Conservation (phyloP, 2,329 filamentous ascomycete species). For the Fusarium sp. region DNA sequence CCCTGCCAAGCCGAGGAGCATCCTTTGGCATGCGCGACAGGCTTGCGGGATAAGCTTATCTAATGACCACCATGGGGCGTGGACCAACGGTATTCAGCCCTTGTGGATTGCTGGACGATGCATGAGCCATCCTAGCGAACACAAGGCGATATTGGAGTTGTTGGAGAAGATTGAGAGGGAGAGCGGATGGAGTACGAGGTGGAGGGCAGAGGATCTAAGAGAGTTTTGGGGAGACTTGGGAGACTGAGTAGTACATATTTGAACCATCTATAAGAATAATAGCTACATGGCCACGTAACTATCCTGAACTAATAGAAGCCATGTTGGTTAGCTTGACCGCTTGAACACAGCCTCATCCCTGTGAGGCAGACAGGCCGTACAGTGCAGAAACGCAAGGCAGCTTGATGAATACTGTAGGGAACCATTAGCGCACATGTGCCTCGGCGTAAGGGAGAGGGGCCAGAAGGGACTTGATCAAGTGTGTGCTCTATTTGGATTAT, state of each 20-base stretch:
- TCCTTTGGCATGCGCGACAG: conserved; percentile 64
- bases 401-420: neutral
- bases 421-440: neutral
- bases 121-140: conserved; percentile 60
- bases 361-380: neutral
- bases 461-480: neutral
- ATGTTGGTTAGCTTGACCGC: neutral
- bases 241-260: neutral
- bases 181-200: conserved; percentile 65
- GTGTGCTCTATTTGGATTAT: neutral
- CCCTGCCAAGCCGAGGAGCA: conserved; percentile 51
- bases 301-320: neutral
- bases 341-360: neutral
- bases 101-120: conserved; percentile 65
- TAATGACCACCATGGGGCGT: conserved; percentile 64
- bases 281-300: neutral
- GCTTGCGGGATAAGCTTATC: conserved; percentile 65
- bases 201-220: conserved; percentile 64
- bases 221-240: conserved; percentile 52
- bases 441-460: neutral
- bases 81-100: conserved; percentile 66
- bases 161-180: conserved; percentile 62
- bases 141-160: conserved; percentile 57
- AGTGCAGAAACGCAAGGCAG: neutral
- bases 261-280: neutral